Evolutionary conservation across 176 grass and related monocot species (phyloP).

Genomic region (Carex scoparia): DNA sequence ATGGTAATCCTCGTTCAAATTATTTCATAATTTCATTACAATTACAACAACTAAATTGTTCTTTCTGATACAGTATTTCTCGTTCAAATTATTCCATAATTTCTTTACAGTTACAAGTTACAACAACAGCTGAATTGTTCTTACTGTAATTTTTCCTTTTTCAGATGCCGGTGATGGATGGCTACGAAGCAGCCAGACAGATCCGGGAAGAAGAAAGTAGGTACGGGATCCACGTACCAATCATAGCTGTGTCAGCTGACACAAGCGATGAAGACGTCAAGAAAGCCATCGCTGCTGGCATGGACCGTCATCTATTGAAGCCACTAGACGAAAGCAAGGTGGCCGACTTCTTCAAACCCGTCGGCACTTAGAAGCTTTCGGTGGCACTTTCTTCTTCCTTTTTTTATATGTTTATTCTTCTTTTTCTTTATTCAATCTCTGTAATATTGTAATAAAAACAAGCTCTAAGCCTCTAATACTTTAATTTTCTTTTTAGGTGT

Average conservation of each 20-base stretch:
- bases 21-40: background rate
- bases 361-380: background rate
- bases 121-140: conserved; percentile 6
- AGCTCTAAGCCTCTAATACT: background rate
- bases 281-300: conserved; percentile 31
- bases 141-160: background rate
- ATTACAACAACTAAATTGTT: conserved; percentile 7
- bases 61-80: background rate
- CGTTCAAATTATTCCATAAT: background rate
- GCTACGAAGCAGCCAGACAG: conserved; percentile 60
- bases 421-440: background rate
- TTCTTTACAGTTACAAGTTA: background rate
- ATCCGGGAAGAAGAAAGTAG: conserved; percentile 59
- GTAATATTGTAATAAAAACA: background rate
- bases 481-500: background rate
- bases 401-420: background rate
- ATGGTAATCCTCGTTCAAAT: background rate
- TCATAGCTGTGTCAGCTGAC: conserved; percentile 64
- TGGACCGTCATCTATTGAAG: conserved; percentile 61
- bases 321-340: conserved; percentile 31
- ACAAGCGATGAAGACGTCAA: conserved; percentile 29
- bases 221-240: conserved; percentile 37
- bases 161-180: conserved; percentile 77
- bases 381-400: background rate
- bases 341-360: conserved; percentile 19